Evolutionary conservation across 2,329 filamentous ascomycete species (phyloP).

Genomic region (Claviceps quebecensis): DNA sequence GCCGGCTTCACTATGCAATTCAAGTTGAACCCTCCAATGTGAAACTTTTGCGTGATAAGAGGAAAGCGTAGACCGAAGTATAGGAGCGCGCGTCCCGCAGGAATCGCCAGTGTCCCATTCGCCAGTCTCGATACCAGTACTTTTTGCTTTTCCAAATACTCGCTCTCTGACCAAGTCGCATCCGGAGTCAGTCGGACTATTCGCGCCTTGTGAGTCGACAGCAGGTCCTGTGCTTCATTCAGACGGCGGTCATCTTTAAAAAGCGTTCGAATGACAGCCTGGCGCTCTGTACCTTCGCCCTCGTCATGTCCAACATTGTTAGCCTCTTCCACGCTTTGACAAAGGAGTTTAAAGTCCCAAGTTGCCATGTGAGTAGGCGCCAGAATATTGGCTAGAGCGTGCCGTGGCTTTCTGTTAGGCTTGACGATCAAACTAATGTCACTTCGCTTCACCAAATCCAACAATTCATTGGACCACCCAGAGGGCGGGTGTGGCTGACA

Average conservation of each 20-base stretch:
- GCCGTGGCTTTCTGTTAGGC: conserved; percentile 18
- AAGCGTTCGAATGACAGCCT: conserved; percentile 69
- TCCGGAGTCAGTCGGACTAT: conserved; percentile 63
- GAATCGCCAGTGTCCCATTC: conserved; percentile 74
- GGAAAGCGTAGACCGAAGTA: conserved; percentile 81
- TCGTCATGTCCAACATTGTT: conserved; percentile 54
- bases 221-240: conserved; percentile 67
- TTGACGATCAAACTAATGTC: conserved; percentile 60
- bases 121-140: conserved; percentile 77
- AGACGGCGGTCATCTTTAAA: conserved; percentile 87
- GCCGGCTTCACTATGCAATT: conserved; percentile 85
- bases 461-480: conserved; percentile 56
- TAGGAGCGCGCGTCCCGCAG: conserved; percentile 73
- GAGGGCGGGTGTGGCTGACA: conserved; percentile 74
- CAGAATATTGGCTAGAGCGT: conserved; percentile 24
- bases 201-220: conserved; percentile 75
- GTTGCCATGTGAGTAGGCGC: conserved; percentile 50
- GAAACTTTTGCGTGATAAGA: conserved; percentile 81
- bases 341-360: conserved; percentile 69
- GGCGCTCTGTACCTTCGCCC: conserved; percentile 69
- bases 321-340: conserved; percentile 48
- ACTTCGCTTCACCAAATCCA: conserved; percentile 65
- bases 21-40: conserved; percentile 79
- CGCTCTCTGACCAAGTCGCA: conserved; percentile 68
- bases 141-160: conserved; percentile 85